Conservation (phyloP, 1,284 basidiomycete genomes). For the Caloboletus firmus region DNA sequence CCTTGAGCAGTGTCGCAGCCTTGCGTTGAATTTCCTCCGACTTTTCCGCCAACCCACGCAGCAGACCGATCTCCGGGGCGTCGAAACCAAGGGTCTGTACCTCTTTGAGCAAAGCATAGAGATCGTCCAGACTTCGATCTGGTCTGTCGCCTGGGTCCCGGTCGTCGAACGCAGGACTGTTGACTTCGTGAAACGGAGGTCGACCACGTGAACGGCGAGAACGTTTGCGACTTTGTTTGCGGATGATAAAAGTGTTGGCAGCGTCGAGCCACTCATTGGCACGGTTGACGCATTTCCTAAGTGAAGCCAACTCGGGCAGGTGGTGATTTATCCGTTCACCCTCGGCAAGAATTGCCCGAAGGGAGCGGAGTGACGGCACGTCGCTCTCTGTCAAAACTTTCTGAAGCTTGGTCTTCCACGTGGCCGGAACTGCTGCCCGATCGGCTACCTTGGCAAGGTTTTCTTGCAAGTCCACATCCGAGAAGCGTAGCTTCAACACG, state of each 20-base stretch:
- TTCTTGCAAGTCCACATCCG: constrained; percentile 76
- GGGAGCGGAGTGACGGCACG: constrained; percentile 70
- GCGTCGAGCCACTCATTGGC: constrained; percentile 86
- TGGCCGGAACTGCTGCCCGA: constrained; percentile 71
- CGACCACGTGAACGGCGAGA: constrained; percentile 62
- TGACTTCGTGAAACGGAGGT: constrained; percentile 40
- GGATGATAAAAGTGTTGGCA: constrained; percentile 67
- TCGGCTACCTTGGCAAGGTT: constrained; percentile 66
- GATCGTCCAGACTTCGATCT: constrained; percentile 65
- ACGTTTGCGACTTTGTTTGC: constrained; percentile 74
- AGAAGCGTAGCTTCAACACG: constrained; percentile 77
- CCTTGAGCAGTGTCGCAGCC: constrained; percentile 51
- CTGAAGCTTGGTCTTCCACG: constrained; percentile 74
- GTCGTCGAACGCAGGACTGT: constrained; percentile 32
- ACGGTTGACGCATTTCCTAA: constrained; percentile 76
- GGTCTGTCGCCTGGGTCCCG: constrained; percentile 67
- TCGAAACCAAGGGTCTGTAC: constrained; percentile 80
- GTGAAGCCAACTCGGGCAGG: constrained; percentile 68
- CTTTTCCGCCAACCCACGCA: constrained; percentile 59
- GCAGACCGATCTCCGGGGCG: constrained; percentile 63
- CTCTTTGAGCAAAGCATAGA: constrained; percentile 67
- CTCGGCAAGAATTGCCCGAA: constrained; percentile 79
- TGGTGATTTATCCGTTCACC: constrained; percentile 82
- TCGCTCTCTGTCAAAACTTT: constrained; percentile 67
- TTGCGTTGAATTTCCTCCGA: constrained; percentile 64